Conservation (phyloP, 2,329 filamentous ascomycete genomes). For the Talaromyces sp. region DNA sequence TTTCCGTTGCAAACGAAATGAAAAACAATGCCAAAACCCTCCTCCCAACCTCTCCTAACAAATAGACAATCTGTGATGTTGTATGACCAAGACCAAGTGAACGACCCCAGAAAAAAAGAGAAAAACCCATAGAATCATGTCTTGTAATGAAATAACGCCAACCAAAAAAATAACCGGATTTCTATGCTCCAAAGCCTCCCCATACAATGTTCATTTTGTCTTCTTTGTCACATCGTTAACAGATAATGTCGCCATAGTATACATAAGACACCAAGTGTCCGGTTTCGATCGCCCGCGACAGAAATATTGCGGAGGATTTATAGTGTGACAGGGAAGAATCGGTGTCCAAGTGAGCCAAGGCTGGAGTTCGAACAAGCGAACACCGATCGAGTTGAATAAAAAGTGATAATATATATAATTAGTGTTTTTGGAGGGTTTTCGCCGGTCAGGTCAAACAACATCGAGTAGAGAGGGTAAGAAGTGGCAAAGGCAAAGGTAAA, state of each 20-base stretch:
- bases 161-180: constrained; percentile 7
- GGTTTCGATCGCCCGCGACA: constrained; percentile 10
- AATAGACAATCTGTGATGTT: constrained; percentile 8
- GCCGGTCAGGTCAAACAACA: not conserved
- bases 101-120: constrained; percentile 15
- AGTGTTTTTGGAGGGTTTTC: not conserved
- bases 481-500: constrained; percentile 5
- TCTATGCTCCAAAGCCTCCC: constrained; percentile 10
- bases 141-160: constrained; percentile 12
- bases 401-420: constrained; percentile 5
- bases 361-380: not conserved
- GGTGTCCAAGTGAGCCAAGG: not conserved
- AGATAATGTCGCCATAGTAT: constrained; percentile 12
- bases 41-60: constrained; percentile 9
- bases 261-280: constrained; percentile 12
- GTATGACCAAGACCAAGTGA: constrained; percentile 7
- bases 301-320: constrained; percentile 6
- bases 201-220: constrained; percentile 11
- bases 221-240: constrained; percentile 10
- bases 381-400: not conserved
- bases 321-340: not conserved
- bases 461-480: not conserved
- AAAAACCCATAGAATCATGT: constrained; percentile 7
- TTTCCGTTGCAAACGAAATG: not conserved
- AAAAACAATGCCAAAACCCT: constrained; percentile 2